A percentile compares a stretch with the other conserved stretches of the same genome.
These are phyloP conservation scores for Corylus avellana DNA, from an alignment of 306 rosid species.

Conservation along the genomic window DNA sequence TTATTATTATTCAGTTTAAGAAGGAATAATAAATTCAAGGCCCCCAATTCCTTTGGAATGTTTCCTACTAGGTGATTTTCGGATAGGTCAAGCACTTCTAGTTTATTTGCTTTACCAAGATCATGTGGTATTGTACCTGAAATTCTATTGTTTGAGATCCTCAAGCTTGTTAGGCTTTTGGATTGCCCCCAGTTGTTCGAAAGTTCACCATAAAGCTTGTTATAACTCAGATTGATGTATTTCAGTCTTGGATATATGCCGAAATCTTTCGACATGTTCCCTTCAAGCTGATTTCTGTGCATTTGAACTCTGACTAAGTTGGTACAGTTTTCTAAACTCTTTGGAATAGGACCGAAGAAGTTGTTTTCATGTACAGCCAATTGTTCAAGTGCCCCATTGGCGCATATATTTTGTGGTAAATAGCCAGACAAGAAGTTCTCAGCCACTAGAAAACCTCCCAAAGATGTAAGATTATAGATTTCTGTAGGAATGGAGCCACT, in stretches of 20 bases:
- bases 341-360: not conserved
- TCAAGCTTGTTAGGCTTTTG: not conserved
- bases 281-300: slow-evolving; percentile 31
- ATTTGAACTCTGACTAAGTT: slow-evolving; percentile 36
- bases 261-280: slow-evolving; percentile 38
- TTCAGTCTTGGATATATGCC: slow-evolving; percentile 36
- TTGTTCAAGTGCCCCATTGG: not conserved
- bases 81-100: slow-evolving; percentile 30
- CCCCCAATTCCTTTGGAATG: slow-evolving; percentile 39
- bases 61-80: slow-evolving; percentile 34
- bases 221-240: slow-evolving; percentile 22
- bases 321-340: slow-evolving; percentile 12
- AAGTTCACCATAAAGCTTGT: not conserved
- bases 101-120: not conserved
- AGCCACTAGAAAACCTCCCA: not conserved
- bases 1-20: not conserved
- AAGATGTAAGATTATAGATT: slow-evolving; percentile 14
- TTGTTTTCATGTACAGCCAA: not conserved
- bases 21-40: not conserved
- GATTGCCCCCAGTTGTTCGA: not conserved
- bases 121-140: no score
- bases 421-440: slow-evolving; percentile 19
- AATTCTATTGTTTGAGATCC: no score
- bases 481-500: slow-evolving; percentile 20
- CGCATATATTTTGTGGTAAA: not conserved